Base-by-base conservation (phyloP, 225 moss, liverwort and hornwort species). In the Sphagnum contortum region DNA sequence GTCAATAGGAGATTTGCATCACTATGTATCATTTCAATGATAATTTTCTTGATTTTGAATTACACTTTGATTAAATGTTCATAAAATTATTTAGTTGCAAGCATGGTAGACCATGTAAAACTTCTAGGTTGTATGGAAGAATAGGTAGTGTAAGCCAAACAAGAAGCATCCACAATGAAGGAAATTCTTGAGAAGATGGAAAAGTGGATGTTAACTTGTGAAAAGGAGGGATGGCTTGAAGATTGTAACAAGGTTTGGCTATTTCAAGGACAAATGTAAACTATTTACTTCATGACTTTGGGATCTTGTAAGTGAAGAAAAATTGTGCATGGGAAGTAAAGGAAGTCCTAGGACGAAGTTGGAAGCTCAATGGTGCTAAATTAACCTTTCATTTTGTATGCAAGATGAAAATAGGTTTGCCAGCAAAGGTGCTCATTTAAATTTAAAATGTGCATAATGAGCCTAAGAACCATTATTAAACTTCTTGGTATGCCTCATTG, bases 341-440 rank as follows among this genome's bases (percentile, higher is more conserved):
- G n/a, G n/a, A n/a, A n/a, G n/a, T n/a, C n/a, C n/a, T n/a, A n/a
- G n/a, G n/a, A n/a, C n/a, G n/a, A n/a, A n/a, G n/a, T n/a, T n/a
- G n/a, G n/a, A n/a, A n/a, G n/a, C n/a, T n/a, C n/a, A n/a, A n/a
- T n/a, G n/a, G n/a, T n/a, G n/a, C n/a, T n/a, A n/a, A n/a, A n/a
- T n/a, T n/a, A n/a, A n/a, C n/a, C n/a, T n/a, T n/a, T n/a, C n/a
- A n/a, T n/a, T n/a, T n/a, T n/a, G n/a, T n/a, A n/a, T 59, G 9
- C 86, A 96, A 92, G 95, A 92, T 73, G 95, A 96, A 2, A 96
- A 96, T 62, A 84, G 95, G 9, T 96, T 90, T 56, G 95, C 95
- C 0, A 96, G 95, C 73, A 96, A 96, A 74, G 95, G 95, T 48
- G 95, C 95, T 4, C 95, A 96, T 46, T 75, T 96, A 0, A 96